Evolutionary conservation across 129 eudicot species (phyloP).

Genomic region (Centrapalus pauciflorus): DNA sequence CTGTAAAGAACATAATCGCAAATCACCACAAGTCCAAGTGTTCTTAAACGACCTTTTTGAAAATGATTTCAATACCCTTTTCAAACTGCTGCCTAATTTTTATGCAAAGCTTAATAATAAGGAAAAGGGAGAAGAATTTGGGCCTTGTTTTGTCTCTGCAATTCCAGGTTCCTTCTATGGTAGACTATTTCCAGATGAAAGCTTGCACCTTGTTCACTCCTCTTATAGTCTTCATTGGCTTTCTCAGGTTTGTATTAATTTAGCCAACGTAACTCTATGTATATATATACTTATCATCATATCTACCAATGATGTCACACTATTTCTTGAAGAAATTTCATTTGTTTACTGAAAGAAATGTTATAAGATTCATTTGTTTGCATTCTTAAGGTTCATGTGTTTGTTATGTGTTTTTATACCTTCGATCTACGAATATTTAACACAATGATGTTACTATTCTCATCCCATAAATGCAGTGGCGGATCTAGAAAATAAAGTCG

Average conservation of each 20-base stretch:
- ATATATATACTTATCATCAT: too few relatives aligned
- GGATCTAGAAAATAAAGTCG: too few relatives aligned
- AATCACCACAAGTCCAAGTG: slow-evolving; percentile 39
- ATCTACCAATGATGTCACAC: too few relatives aligned
- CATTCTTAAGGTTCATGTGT: too few relatives aligned
- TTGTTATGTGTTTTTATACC: too few relatives aligned
- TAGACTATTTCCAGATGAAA: slow-evolving; percentile 38
- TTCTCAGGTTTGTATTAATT: slow-evolving; percentile 55
- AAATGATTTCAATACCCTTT: slow-evolving; percentile 58
- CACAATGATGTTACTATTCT: too few relatives aligned
- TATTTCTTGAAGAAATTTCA: too few relatives aligned
- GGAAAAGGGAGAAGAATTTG: slow-evolving; percentile 26
- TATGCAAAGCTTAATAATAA: slow-evolving; percentile 14
- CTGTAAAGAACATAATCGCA: neutral
- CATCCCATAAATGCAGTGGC: too few relatives aligned
- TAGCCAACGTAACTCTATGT: too few relatives aligned
- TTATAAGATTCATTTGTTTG: too few relatives aligned
- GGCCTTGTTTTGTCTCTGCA: slow-evolving; percentile 38
- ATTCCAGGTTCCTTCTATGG: slow-evolving; percentile 41
- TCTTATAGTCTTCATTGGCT: slow-evolving; percentile 72
- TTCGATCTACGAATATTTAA: too few relatives aligned
- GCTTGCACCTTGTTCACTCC: slow-evolving; percentile 60
- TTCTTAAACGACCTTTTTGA: slow-evolving; percentile 51
- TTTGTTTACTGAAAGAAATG: too few relatives aligned
- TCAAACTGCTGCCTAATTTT: slow-evolving; percentile 37